Percentiles rank a stretch among this genome's conserved stretches.
Conservation (phyloP, 805 yeast species). For the Candida loeiensis region DNA sequence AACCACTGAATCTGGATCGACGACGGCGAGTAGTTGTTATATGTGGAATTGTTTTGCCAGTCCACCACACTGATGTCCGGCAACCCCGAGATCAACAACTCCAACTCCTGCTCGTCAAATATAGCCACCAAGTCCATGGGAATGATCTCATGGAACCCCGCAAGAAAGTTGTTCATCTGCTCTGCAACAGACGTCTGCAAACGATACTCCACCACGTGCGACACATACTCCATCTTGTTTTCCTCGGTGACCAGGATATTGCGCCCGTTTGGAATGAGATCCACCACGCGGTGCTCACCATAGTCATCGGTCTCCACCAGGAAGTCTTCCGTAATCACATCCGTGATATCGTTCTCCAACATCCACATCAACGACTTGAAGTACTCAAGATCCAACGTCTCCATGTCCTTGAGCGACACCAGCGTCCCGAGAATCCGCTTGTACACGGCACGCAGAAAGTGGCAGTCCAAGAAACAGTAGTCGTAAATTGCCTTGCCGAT, state of each 20-base stretch:
- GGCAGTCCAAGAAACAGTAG: conserved; percentile 82
- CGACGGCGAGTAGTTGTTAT: conserved; percentile 76
- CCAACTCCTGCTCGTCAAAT: conserved; percentile 94
- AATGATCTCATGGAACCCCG: conserved; percentile 87
- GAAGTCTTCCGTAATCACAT: conserved; percentile 89
- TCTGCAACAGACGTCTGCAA: conserved; percentile 78
- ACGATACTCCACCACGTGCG: conserved; percentile 80
- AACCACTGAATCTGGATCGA: conserved; percentile 93
- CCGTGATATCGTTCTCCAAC: conserved; percentile 94
- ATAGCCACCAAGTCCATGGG: conserved; percentile 79
- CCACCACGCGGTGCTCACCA: conserved; percentile 83
- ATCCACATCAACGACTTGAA: conserved; percentile 93
- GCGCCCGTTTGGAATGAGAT: conserved; percentile 77
- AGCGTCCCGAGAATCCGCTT: conserved; percentile 76
- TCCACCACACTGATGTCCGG: conserved; percentile 96
- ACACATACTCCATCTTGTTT: conserved; percentile 87
- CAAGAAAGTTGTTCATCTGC: conserved; percentile 79
- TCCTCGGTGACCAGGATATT: conserved; percentile 84
- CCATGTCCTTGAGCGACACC: conserved; percentile 90
- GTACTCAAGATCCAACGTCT: conserved; percentile 86
- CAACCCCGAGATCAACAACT: conserved; percentile 85
- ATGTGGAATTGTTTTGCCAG: conserved; percentile 84
- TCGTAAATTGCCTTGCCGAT: conserved; percentile 94
- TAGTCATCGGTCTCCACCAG: conserved; percentile 91
- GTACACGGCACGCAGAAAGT: conserved; percentile 92